These are phyloP conservation scores for Pichia sp. DNA, from an alignment of 1,139 yeast genomes.

Conservation along the genomic window DNA sequence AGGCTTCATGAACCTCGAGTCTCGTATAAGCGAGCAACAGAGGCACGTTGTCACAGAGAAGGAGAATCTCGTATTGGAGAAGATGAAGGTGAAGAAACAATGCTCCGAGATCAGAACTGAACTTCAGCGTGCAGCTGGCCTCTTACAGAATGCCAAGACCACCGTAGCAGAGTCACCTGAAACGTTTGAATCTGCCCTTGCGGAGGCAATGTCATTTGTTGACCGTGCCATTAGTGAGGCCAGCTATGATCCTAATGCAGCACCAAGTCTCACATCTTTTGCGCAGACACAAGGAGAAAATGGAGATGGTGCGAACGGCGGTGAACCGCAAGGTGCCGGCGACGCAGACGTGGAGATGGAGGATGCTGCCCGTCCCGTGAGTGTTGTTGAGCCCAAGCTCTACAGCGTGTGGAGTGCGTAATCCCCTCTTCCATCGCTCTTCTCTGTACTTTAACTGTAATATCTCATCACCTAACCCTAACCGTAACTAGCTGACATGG, in stretches of 20 bases:
- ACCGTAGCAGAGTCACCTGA: slow-evolving; percentile 5
- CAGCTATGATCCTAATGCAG: slow-evolving; percentile 10
- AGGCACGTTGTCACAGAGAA: slow-evolving; percentile 29
- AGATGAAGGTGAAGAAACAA: slow-evolving; percentile 12
- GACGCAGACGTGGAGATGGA: neutral
- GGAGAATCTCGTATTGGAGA: slow-evolving; percentile 12
- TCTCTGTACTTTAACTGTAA: no score
- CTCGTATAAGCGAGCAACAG: slow-evolving; percentile 41
- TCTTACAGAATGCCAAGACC: slow-evolving; percentile 3
- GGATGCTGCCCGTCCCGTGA: slow-evolving; percentile 38
- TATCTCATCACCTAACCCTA: no score
- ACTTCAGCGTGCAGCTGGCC: slow-evolving; percentile 8
- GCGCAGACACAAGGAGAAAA: no score
- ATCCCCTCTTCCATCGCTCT: no score
- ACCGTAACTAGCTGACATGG: no score
- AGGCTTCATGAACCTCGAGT: slow-evolving; percentile 44
- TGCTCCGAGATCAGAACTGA: slow-evolving; percentile 9
- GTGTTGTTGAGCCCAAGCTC: slow-evolving; percentile 47
- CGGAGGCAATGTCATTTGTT: slow-evolving; percentile 9
- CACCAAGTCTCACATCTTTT: slow-evolving; percentile 1
- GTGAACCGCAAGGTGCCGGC: neutral
- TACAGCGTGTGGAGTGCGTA: slow-evolving; percentile 53
- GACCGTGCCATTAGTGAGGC: slow-evolving; percentile 12
- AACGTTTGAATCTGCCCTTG: slow-evolving; percentile 4
- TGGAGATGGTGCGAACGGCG: neutral